phyloP scores from a whole-genome alignment of 176 grass and related monocot species.

The Oryza longistaminata region DNA sequence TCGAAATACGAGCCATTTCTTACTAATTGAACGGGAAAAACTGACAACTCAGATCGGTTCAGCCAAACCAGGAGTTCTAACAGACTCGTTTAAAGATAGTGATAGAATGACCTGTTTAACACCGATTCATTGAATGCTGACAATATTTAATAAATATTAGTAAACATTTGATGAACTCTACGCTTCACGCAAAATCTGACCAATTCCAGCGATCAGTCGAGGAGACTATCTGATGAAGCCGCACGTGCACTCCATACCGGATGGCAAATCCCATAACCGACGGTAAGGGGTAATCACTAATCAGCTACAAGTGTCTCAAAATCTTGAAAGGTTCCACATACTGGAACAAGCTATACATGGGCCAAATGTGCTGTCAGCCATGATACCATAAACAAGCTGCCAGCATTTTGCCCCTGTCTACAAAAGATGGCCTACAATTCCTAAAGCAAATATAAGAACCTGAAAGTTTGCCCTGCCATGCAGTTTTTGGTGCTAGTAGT shows the following conservation, averaged over 20 bases:
- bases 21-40: neutral
- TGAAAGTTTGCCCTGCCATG: neutral
- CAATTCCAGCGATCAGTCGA: neutral
- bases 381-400: neutral
- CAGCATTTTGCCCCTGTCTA: neutral
- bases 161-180: neutral
- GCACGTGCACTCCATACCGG: neutral
- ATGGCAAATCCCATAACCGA: neutral
- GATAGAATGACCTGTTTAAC: neutral
- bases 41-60: neutral
- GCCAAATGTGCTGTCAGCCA: neutral
- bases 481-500: neutral
- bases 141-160: neutral
- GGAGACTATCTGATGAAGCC: neutral
- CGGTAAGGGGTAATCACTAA: neutral
- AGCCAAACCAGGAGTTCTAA: neutral
- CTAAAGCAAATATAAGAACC: neutral
- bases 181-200: neutral
- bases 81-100: neutral
- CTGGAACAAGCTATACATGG: neutral
- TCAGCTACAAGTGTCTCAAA: neutral
- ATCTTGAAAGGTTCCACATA: neutral
- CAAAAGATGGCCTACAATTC: constrained; percentile 11
- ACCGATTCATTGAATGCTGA: neutral
- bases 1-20: neutral